These are phyloP conservation scores for Trichoderma sp. DNA, from an alignment of 2,329 filamentous ascomycete species.

Conservation along the genomic window DNA sequence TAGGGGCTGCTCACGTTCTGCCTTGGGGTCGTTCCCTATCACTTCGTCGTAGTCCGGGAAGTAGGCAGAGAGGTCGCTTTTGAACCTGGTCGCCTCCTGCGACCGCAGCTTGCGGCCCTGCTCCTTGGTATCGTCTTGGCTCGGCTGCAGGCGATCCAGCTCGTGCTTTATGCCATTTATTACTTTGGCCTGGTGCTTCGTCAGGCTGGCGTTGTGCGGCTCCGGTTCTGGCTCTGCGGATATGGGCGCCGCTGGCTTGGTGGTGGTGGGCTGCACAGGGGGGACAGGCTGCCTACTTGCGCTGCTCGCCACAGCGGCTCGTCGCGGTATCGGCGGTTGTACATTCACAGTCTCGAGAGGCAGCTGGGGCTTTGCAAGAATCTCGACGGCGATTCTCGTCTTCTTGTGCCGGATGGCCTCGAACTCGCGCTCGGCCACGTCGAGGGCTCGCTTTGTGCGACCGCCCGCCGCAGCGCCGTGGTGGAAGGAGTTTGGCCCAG, in stretches of 20 bases:
- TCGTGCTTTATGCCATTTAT: slow-evolving; percentile 62
- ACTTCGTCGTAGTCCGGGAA: slow-evolving; percentile 94
- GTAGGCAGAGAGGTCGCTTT: slow-evolving; percentile 87
- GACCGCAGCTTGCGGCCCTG: slow-evolving; percentile 80
- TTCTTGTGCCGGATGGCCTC: slow-evolving; percentile 49
- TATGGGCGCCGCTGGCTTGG: slow-evolving; percentile 25
- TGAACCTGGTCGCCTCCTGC: slow-evolving; percentile 79
- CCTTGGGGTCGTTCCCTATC: slow-evolving; percentile 78
- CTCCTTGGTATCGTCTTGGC: slow-evolving; percentile 46
- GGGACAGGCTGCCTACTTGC: slow-evolving; percentile 9
- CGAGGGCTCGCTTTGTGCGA: slow-evolving; percentile 50
- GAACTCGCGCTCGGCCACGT: slow-evolving; percentile 44
- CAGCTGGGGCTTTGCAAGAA: slow-evolving; percentile 38
- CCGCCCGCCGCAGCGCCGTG: slow-evolving; percentile 32
- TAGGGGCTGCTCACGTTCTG: slow-evolving; percentile 61
- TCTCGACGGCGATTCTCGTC: slow-evolving; percentile 53
- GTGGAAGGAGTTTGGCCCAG: slow-evolving; percentile 21
- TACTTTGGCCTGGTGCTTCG: slow-evolving; percentile 57
- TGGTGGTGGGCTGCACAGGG: slow-evolving; percentile 21
- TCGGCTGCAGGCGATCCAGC: slow-evolving; percentile 55
- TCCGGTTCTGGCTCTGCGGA: slow-evolving; percentile 27
- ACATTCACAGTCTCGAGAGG: slow-evolving; percentile 29
- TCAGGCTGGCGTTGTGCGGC: slow-evolving; percentile 35
- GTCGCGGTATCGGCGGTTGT: slow-evolving; percentile 29
- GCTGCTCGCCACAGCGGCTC: slow-evolving; percentile 21